Percentiles rank a stretch among this genome's conserved stretches.
phyloP scores from a whole-genome alignment of 257 asterid species.

The Buddleja alternifolia region DNA sequence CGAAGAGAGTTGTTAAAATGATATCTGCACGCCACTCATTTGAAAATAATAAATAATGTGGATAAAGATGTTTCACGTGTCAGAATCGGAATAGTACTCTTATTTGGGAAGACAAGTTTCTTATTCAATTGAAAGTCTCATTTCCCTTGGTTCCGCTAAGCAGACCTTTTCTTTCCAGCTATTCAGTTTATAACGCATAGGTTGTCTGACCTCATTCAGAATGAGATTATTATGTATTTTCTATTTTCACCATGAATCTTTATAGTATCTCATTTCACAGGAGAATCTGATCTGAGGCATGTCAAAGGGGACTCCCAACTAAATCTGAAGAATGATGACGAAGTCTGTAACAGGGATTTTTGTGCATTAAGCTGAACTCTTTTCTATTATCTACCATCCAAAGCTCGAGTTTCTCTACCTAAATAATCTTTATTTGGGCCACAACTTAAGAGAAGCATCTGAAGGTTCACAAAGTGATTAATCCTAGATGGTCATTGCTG shows the following conservation, averaged over 20 bases:
- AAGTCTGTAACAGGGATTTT: no score
- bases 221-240: not conserved
- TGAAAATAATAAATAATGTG: no score
- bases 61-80: not conserved
- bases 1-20: not conserved
- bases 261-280: not conserved
- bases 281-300: not conserved
- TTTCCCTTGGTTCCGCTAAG: not conserved
- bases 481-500: not conserved
- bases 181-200: not conserved
- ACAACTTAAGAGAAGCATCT: not conserved
- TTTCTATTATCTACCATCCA: not conserved
- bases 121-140: not conserved
- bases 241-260: not conserved
- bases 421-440: not conserved
- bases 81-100: not conserved
- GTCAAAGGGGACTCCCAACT: not conserved
- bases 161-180: not conserved
- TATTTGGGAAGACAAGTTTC: conserved; percentile 9
- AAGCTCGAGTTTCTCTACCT: not conserved
- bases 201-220: not conserved
- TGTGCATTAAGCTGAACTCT: not conserved
- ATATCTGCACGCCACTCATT: not conserved
- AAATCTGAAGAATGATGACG: not conserved
- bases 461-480: not conserved